These are phyloP conservation scores for Claviceps lovelessii DNA, from an alignment of 2,329 filamentous ascomycete species.

Conservation along the genomic window DNA sequence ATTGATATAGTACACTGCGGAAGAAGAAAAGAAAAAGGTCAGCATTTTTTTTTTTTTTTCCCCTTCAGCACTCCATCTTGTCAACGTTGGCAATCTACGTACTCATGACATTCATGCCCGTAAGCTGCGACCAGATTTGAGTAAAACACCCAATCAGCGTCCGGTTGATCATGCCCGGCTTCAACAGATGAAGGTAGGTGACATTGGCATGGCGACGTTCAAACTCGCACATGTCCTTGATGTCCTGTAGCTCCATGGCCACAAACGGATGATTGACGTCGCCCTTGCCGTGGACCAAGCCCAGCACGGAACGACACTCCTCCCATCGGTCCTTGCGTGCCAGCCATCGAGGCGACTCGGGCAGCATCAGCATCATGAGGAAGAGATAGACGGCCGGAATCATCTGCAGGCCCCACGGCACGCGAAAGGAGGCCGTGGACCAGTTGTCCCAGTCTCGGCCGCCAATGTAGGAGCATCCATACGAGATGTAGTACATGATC, in stretches of 20 bases:
- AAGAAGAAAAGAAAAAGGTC: too few species aligned
- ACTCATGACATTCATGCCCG: conserved; percentile 47
- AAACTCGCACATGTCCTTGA: conserved; percentile 58
- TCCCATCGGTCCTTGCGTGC: conserved; percentile 47
- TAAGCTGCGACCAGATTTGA: conserved; percentile 42
- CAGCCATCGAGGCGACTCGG: conserved; percentile 51
- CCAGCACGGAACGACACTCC: conserved; percentile 37
- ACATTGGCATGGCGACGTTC: conserved; percentile 56
- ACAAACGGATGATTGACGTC: conserved; percentile 53
- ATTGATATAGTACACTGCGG: conserved; percentile 46
- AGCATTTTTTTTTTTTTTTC: too few species aligned
- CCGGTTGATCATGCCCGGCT: conserved; percentile 46
- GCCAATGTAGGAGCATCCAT: conserved; percentile 47
- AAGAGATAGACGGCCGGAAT: conserved; percentile 46
- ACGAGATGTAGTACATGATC: conserved; percentile 56
- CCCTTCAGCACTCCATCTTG: too few species aligned
- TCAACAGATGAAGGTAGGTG: conserved; percentile 57
- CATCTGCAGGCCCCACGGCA: conserved; percentile 53
- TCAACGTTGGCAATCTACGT: conserved; percentile 10
- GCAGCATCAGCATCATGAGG: conserved; percentile 43
- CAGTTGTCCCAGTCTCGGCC: conserved; percentile 14
- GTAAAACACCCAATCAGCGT: conserved; percentile 37
- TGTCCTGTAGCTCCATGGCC: conserved; percentile 52
- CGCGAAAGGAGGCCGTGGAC: conserved; percentile 43
- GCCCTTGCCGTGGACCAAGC: conserved; percentile 51